These are phyloP conservation scores for Mortierella sp. DNA, from an alignment of 371 early-diverging fungal genomes.

Conservation along the genomic window DNA sequence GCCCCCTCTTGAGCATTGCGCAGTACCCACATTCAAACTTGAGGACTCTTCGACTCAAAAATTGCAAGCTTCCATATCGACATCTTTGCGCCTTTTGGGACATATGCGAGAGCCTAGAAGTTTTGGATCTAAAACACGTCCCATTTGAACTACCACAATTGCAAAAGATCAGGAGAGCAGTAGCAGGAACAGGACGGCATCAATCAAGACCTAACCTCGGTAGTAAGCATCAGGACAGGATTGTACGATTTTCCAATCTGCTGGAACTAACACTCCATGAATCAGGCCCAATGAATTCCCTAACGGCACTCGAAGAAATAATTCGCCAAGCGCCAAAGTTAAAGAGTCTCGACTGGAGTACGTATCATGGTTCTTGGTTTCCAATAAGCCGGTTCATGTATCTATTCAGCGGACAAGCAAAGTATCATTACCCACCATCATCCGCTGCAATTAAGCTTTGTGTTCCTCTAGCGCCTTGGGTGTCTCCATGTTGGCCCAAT, in stretches of 20 bases:
- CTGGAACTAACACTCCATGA: not conserved
- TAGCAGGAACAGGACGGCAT: not conserved
- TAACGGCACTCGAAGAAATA: not conserved
- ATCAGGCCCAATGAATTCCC: not conserved
- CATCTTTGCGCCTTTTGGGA: slow-evolving; percentile 12
- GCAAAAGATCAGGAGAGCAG: too few relatives aligned
- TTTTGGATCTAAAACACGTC: not conserved
- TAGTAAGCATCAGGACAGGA: not conserved
- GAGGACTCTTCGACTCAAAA: not conserved
- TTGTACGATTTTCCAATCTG: not conserved
- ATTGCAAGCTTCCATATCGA: not conserved
- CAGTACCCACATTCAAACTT: not conserved
- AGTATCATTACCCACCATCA: not conserved
- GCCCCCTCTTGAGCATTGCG: not conserved
- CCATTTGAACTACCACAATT: slow-evolving; percentile 9
- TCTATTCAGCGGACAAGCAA: not conserved
- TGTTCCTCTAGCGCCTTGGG: not conserved
- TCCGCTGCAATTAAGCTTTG: not conserved
- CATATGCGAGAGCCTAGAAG: slow-evolving; percentile 2
- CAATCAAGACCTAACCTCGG: not conserved
- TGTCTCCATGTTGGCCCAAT: slow-evolving; percentile 8
- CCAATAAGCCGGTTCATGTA: slow-evolving; percentile 1
- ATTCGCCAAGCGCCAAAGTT: slow-evolving; percentile 6
- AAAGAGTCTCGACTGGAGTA: not conserved
- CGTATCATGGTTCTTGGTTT: not conserved